These are phyloP conservation scores for Rhizopus sp. DNA, from an alignment of 371 early-diverging fungal species.

Conservation along the genomic window DNA sequence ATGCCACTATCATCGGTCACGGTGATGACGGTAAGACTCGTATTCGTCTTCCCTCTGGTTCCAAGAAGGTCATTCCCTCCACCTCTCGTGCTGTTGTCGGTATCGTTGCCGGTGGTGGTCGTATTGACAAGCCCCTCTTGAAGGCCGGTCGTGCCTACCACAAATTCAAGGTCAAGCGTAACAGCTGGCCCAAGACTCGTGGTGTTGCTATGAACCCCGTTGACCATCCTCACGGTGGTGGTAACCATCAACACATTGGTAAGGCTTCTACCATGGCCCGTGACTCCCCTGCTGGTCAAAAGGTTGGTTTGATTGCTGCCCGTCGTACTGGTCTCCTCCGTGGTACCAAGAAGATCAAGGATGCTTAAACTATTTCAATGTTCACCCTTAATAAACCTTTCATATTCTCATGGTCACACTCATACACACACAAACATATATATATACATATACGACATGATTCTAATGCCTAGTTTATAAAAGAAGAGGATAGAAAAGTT, in stretches of 20 bases:
- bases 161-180: slow-evolving; percentile 98
- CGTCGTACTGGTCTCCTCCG: slow-evolving; percentile 99
- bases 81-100: slow-evolving; percentile 97
- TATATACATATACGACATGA: background rate
- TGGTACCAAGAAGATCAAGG: slow-evolving; percentile 93
- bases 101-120: slow-evolving; percentile 99
- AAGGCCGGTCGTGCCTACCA: slow-evolving; percentile 99
- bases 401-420: background rate
- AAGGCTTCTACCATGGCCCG: slow-evolving; percentile 99
- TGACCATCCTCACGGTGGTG: slow-evolving; percentile 80
- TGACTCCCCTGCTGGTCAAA: slow-evolving; percentile 96
- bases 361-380: slow-evolving; percentile 24
- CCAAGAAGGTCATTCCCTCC: slow-evolving; percentile 95
- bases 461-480: background rate
- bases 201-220: slow-evolving; percentile 99
- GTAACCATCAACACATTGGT: slow-evolving; percentile 99
- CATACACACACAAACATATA: too few species aligned
- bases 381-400: background rate
- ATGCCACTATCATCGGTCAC: slow-evolving; percentile 99
- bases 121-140: slow-evolving; percentile 99
- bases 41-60: slow-evolving; percentile 96
- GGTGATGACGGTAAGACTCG: slow-evolving; percentile 98
- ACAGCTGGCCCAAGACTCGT: slow-evolving; percentile 99
- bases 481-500: too few species aligned
- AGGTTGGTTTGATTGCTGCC: slow-evolving; percentile 97